Evolutionary conservation across 2,329 filamentous ascomycete genomes (phyloP).

Genomic region (Sporothrix pseudoabietina): DNA sequence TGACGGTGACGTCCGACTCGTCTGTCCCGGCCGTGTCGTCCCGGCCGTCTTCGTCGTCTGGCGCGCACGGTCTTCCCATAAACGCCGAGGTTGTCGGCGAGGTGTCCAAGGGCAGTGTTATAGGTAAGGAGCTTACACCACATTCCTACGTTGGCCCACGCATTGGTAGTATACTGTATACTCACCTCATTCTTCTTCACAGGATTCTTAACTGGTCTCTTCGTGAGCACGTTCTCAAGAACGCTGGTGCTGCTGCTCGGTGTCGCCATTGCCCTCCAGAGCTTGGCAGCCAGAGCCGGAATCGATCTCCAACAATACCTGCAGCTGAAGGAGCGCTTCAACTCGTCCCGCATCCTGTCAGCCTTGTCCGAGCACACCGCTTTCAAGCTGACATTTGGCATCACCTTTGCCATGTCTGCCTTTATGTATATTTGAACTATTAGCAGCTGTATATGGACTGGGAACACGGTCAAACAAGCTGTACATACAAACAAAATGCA

Average conservation of each 20-base stretch:
- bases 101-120: constrained; percentile 57
- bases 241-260: constrained; percentile 69
- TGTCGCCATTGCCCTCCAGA: constrained; percentile 57
- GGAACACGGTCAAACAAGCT: no score
- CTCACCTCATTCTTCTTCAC: not conserved
- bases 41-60: constrained; percentile 3
- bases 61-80: constrained; percentile 28
- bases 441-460: not conserved
- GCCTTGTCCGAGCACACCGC: constrained; percentile 60
- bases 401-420: constrained; percentile 70
- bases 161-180: not conserved
- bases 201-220: constrained; percentile 66
- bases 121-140: constrained; percentile 44
- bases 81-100: constrained; percentile 49
- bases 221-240: constrained; percentile 70
- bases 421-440: constrained; percentile 54
- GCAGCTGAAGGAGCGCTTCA: constrained; percentile 44
- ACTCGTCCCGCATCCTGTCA: constrained; percentile 48
- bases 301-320: constrained; percentile 46
- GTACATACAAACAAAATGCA: not conserved
- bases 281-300: constrained; percentile 48
- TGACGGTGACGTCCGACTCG: constrained; percentile 18
- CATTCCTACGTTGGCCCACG: not conserved
- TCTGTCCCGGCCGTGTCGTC: not conserved
- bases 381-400: constrained; percentile 70